A percentile compares a stretch with the other conserved stretches of the same genome.
These are phyloP conservation scores for Ophiostoma populinum DNA, from an alignment of 2,329 filamentous ascomycete genomes.

Conservation along the genomic window DNA sequence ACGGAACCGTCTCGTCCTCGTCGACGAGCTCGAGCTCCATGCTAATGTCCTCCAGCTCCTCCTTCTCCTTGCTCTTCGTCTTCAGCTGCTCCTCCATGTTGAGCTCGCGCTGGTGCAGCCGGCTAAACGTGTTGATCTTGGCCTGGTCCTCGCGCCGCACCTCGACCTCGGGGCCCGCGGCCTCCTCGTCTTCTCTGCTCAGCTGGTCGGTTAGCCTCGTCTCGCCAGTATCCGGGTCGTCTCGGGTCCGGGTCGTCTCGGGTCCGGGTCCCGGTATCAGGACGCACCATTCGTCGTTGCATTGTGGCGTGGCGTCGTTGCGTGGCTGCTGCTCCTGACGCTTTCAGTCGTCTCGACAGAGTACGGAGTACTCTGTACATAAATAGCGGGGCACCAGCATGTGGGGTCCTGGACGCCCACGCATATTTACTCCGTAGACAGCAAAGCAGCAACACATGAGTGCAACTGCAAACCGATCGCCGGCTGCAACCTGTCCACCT, in stretches of 20 bases:
- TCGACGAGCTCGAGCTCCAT: conserved; percentile 57
- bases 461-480: too few species aligned
- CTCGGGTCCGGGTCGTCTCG: background rate
- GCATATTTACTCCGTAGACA: too few species aligned
- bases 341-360: too few species aligned
- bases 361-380: too few species aligned
- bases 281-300: conserved; percentile 41
- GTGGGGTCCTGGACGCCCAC: too few species aligned
- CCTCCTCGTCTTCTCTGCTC: conserved; percentile 79
- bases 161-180: conserved; percentile 66
- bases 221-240: too few species aligned
- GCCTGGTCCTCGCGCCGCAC: conserved; percentile 95
- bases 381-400: too few species aligned
- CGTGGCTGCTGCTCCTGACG: too few species aligned
- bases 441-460: too few species aligned
- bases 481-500: too few species aligned
- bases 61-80: conserved; percentile 89
- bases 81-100: conserved; percentile 65
- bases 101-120: conserved; percentile 74
- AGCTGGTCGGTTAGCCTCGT: conserved; percentile 37
- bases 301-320: too few species aligned
- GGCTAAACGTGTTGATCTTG: conserved; percentile 96
- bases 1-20: conserved; percentile 88
- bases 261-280: too few species aligned
- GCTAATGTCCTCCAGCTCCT: conserved; percentile 86